Base-by-base conservation (phyloP, 2,329 filamentous ascomycete species). In the Cladosporium velox region DNA sequence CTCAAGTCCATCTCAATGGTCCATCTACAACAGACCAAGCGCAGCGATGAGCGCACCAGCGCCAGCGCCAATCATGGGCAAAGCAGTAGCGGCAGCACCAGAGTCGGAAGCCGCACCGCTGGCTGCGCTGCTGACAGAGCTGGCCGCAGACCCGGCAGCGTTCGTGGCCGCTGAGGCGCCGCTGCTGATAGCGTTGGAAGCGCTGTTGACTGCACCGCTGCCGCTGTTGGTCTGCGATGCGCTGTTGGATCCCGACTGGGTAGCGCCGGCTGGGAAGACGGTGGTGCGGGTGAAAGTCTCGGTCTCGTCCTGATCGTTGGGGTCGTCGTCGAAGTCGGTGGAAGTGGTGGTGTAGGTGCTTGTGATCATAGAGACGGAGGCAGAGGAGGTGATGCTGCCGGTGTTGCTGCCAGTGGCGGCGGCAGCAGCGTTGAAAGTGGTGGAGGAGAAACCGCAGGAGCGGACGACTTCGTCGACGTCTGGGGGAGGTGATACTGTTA, bases 371-470 rank as follows among this genome's bases (percentile, higher is more conserved):
- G 61, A 64, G 8, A 38, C 15, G 61, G 61, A 55, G 2, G 60
- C 21, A 10, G 49, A 38, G 18, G 61, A 64, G 51, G 61, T 64
- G 49, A 64, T 64, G 61, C 35, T 30, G 21, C 51, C 51, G 51
- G 35, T 57, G 35, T 26, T 35, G 30, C 30, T 41, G 24, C 51
- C n/a, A 3, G 34, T 57, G 4, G 69, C 51, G 21, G 67, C 38
- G 12, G 64, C 69, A 11, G 64, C 69, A 11, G 72, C 67, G 65
- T 71, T 73, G 67, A 68, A 74, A 32, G 70, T 68, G 6, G 71
- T 74, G 41, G 71, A 72, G 8, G 66, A 66, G 65, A 77, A 76
- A 65, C 69, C 71, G 72, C 75, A 77, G 57, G 73, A 73, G 32
- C 66, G 68, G 41, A 76, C 59, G 60, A 77, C 63, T 51, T 76